Evolutionary conservation across 108 stramenopile genomes (phyloP).

Genomic region (Skeletonema marinoi): DNA sequence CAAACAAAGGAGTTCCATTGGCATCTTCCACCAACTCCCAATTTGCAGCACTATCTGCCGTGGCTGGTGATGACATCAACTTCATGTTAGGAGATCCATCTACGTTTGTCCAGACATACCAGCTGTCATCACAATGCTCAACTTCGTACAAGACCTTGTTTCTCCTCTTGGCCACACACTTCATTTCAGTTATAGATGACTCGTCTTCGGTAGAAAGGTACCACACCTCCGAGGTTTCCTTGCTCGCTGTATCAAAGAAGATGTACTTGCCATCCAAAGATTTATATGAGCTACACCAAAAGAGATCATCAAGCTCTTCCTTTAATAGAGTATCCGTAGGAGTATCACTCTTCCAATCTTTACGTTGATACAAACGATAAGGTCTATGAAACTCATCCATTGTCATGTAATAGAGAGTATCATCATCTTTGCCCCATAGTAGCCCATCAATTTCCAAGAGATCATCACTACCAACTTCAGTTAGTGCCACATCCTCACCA

Average conservation of each 20-base stretch:
- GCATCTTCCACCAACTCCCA: slow-evolving; percentile 38
- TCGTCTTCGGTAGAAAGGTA: slow-evolving; percentile 69
- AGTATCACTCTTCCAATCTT: background rate
- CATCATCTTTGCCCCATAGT: slow-evolving; percentile 84
- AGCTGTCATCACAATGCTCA: slow-evolving; percentile 63
- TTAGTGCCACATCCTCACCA: slow-evolving; percentile 55
- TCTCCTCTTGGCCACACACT: slow-evolving; percentile 68
- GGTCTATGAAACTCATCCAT: slow-evolving; percentile 85
- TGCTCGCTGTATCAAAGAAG: slow-evolving; percentile 56
- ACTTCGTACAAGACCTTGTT: slow-evolving; percentile 74
- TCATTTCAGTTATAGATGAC: slow-evolving; percentile 33
- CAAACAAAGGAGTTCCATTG: slow-evolving; percentile 52
- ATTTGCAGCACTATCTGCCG: slow-evolving; percentile 44
- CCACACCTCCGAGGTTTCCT: slow-evolving; percentile 86
- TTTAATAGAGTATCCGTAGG: slow-evolving; percentile 84
- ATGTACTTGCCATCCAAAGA: slow-evolving; percentile 68
- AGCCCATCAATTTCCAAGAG: slow-evolving; percentile 71
- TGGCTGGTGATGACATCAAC: slow-evolving; percentile 75
- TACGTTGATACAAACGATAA: slow-evolving; percentile 63
- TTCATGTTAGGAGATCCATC: slow-evolving; percentile 70
- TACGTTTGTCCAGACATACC: slow-evolving; percentile 68
- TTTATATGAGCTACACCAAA: slow-evolving; percentile 58
- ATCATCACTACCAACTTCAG: slow-evolving; percentile 65
- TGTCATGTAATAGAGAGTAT: slow-evolving; percentile 82
- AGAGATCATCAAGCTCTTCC: slow-evolving; percentile 80